These are phyloP conservation scores for Xerocomus amazonicus DNA, from an alignment of 1,284 basidiomycete genomes.

Conservation along the genomic window DNA sequence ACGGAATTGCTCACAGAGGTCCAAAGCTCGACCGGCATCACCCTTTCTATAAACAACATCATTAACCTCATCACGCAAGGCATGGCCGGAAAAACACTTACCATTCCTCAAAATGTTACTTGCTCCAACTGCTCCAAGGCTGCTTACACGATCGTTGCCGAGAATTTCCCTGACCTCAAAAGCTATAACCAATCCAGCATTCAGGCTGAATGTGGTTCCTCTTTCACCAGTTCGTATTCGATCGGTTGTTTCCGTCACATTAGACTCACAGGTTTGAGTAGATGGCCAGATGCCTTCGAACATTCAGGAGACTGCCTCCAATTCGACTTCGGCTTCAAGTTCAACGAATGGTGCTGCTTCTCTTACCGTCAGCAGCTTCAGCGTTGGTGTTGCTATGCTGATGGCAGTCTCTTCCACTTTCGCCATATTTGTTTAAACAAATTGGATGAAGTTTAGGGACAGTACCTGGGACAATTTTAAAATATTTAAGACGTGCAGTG, in stretches of 20 bases:
- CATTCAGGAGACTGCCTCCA: conserved; percentile 36
- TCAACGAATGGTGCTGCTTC: conserved; percentile 26
- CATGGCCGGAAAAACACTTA: conserved; percentile 5
- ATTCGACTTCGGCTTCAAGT: conserved; percentile 28
- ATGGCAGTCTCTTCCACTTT: conserved; percentile 34
- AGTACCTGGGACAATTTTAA: not conserved
- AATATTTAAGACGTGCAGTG: too few species aligned
- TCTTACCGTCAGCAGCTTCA: conserved; percentile 21
- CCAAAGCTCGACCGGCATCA: conserved; percentile 32
- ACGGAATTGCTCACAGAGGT: conserved; percentile 48
- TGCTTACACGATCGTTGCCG: conserved; percentile 36
- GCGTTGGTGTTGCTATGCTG: conserved; percentile 26
- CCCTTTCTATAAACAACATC: conserved; percentile 20
- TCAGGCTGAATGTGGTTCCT: conserved; percentile 39
- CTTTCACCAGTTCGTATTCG: conserved; percentile 40
- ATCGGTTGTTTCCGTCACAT: not conserved
- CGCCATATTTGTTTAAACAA: conserved; percentile 34
- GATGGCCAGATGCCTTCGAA: conserved; percentile 39
- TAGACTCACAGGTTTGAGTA: conserved; percentile 17
- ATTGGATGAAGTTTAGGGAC: not conserved
- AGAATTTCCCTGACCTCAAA: conserved; percentile 31
- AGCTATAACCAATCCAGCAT: conserved; percentile 13
- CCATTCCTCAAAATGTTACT: conserved; percentile 34
- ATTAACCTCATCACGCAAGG: conserved; percentile 13
- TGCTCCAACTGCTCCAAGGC: conserved; percentile 49